phyloP scores from a whole-genome alignment of 2,329 filamentous ascomycete species.

The Botrytis cinerea region DNA sequence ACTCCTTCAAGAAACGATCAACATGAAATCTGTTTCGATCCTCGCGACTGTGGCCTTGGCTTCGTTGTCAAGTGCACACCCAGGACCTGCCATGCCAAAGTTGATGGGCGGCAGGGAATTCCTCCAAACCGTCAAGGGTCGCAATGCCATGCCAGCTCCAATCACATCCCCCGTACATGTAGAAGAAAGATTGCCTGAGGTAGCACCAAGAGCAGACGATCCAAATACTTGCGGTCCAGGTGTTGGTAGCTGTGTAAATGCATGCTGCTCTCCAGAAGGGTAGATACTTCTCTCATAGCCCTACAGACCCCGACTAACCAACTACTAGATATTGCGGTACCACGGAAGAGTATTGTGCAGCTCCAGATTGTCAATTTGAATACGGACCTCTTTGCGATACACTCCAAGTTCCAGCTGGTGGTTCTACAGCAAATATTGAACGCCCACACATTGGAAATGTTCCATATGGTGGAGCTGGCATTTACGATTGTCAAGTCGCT shows the following conservation, averaged over 20 bases:
- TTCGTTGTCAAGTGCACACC: constrained; percentile 32
- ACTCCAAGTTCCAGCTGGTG: constrained; percentile 50
- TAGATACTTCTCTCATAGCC: constrained; percentile 22
- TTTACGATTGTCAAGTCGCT: constrained; percentile 56
- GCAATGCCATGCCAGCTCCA: constrained; percentile 27
- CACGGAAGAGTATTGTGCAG: constrained; percentile 54
- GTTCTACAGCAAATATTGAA: constrained; percentile 53
- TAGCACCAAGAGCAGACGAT: constrained; percentile 28
- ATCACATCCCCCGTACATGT: constrained; percentile 19
- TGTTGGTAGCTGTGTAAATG: constrained; percentile 34
- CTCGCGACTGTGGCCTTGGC: constrained; percentile 28
- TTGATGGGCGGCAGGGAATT: constrained; percentile 36
- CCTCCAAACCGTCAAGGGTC: constrained; percentile 35
- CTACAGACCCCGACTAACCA: constrained; percentile 4
- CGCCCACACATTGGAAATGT: constrained; percentile 55
- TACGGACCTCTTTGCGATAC: constrained; percentile 63
- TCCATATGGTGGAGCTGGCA: constrained; percentile 57
- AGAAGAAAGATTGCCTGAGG: constrained; percentile 16
- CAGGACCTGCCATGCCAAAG: constrained; percentile 30
- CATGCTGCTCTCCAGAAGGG: constrained; percentile 38
- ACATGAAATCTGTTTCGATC: constrained; percentile 31
- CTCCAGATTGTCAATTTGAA: constrained; percentile 62
- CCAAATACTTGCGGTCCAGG: constrained; percentile 36
- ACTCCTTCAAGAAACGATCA: not conserved
- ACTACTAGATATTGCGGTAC: constrained; percentile 35